Evolutionary conservation across 1,284 basidiomycete genomes (phyloP).

Genomic region (Pseudozyma thailandica): DNA sequence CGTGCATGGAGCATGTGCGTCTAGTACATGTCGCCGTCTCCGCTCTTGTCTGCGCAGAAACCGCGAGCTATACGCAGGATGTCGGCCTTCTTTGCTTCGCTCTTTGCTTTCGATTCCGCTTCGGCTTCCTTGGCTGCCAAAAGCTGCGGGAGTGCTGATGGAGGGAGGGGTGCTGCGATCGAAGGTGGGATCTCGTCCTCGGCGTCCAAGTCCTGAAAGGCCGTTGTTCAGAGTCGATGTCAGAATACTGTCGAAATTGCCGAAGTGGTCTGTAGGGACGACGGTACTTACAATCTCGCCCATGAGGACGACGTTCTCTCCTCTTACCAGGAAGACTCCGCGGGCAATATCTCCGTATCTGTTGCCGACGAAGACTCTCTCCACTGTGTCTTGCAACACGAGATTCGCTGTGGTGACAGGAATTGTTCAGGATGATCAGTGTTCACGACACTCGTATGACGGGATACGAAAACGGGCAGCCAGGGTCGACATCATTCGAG

Average conservation of each 20-base stretch:
- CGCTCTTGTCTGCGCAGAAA: slow-evolving; percentile 64
- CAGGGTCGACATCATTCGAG: too few relatives aligned
- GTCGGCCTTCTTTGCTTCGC: slow-evolving; percentile 58
- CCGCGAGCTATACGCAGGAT: slow-evolving; percentile 56
- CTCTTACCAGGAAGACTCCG: slow-evolving; percentile 92
- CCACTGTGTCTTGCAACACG: slow-evolving; percentile 74
- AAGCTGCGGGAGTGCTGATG: slow-evolving; percentile 53
- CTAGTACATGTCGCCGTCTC: slow-evolving; percentile 65
- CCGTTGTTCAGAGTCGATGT: not conserved
- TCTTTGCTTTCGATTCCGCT: slow-evolving; percentile 54
- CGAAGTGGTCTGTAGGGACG: not conserved
- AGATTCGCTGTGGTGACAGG: slow-evolving; percentile 82
- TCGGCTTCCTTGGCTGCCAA: slow-evolving; percentile 56
- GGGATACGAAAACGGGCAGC: not conserved
- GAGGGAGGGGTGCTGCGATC: slow-evolving; percentile 56
- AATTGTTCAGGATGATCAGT: not conserved
- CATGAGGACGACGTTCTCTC: slow-evolving; percentile 96
- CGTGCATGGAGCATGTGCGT: slow-evolving; percentile 1
- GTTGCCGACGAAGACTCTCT: slow-evolving; percentile 77
- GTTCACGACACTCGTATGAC: not conserved
- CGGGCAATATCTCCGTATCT: slow-evolving; percentile 82
- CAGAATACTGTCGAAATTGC: not conserved
- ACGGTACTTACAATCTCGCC: slow-evolving; percentile 89
- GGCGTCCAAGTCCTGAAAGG: slow-evolving; percentile 57
- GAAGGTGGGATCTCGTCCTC: slow-evolving; percentile 64